Conservation (phyloP, 83 land plant species). For the Larix sibirica region DNA sequence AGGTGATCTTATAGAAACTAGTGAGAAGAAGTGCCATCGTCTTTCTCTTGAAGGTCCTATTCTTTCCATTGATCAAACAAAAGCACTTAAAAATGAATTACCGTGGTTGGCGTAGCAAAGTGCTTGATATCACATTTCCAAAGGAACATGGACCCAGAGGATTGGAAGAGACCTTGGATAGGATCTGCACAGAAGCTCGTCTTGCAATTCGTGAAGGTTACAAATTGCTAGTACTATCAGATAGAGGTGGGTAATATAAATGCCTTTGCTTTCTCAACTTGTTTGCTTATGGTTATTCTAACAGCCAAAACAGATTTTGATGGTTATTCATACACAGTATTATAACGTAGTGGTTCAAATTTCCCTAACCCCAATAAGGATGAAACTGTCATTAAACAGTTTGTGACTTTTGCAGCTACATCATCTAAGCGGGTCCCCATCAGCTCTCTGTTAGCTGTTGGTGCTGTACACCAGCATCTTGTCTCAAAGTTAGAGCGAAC, state of each 20-base stretch:
- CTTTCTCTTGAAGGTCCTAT: constrained; percentile 91
- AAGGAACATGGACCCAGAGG: constrained; percentile 75
- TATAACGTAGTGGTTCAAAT: too few species aligned
- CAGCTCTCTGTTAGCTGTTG: constrained; percentile 95
- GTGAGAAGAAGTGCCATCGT: constrained; percentile 92
- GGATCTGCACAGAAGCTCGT: constrained; percentile 87
- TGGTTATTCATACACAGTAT: too few species aligned
- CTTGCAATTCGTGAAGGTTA: constrained; percentile 87
- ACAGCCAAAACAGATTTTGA: too few species aligned
- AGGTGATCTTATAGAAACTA: constrained; percentile 93
- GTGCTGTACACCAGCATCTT: constrained; percentile 97
- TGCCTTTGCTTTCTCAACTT: neutral
- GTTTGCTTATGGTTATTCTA: too few species aligned
- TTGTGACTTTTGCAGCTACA: constrained; percentile 53
- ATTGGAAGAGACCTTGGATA: constrained; percentile 85
- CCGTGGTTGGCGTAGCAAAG: constrained; percentile 87
- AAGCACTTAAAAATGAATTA: constrained; percentile 90
- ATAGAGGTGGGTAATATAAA: constrained; percentile 68
- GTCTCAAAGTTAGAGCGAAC: constrained; percentile 93
- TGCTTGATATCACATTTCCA: constrained; percentile 89
- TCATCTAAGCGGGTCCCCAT: constrained; percentile 88
- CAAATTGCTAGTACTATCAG: constrained; percentile 82
- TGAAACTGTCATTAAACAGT: neutral
- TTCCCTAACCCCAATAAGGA: neutral
- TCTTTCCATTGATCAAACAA: constrained; percentile 81